phyloP scores from a whole-genome alignment of 1,284 basidiomycete genomes.

The Kalmanozyma brasiliensis region DNA sequence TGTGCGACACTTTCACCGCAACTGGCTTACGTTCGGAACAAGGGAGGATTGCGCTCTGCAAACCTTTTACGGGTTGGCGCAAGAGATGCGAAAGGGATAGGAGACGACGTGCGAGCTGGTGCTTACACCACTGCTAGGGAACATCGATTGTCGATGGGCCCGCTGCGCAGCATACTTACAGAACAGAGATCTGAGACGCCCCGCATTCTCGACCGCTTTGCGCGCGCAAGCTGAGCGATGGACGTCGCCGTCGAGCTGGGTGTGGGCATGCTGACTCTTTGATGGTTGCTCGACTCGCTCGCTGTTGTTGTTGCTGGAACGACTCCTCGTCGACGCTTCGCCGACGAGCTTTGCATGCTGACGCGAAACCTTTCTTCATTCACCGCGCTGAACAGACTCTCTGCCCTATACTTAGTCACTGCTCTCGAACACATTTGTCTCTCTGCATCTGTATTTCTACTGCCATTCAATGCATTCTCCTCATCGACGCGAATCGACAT shows the following conservation, averaged over 20 bases:
- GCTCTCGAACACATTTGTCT: not conserved
- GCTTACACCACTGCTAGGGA: conserved; percentile 21
- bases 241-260: not conserved
- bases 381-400: not conserved
- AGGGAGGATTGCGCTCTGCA: conserved; percentile 5
- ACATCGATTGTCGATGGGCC: conserved; percentile 20
- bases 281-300: not conserved
- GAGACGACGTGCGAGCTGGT: conserved; percentile 22
- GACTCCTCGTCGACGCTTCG: conserved; percentile 13
- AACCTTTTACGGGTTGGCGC: not conserved
- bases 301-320: conserved; percentile 1
- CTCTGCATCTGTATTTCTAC: conserved; percentile 14
- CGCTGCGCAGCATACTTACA: conserved; percentile 35
- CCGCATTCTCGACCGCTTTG: not conserved
- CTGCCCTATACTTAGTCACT: not conserved
- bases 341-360: conserved; percentile 6
- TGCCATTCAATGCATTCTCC: not conserved
- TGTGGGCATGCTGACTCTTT: not conserved
- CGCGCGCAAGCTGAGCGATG: conserved; percentile 10
- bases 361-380: not conserved
- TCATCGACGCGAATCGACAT: not conserved
- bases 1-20: not conserved
- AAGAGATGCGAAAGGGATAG: conserved; percentile 1
- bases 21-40: conserved; percentile 19
- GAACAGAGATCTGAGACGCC: conserved; percentile 55